These are phyloP conservation scores for Cordyceps javanica DNA, from an alignment of 2,329 filamentous ascomycete genomes.

Conservation along the genomic window DNA sequence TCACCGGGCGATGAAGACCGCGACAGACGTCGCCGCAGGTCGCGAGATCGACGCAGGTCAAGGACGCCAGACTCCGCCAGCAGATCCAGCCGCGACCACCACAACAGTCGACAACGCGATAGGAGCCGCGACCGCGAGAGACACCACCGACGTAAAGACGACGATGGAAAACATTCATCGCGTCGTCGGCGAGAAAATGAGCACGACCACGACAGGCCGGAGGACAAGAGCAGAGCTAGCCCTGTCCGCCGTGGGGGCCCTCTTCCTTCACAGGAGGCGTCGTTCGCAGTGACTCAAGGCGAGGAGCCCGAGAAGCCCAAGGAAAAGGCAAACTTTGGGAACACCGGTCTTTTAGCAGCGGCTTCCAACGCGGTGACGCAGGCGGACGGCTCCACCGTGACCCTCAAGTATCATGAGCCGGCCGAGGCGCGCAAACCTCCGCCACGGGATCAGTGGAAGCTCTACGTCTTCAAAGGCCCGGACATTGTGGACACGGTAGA, in stretches of 20 bases:
- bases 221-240: conserved; percentile 19
- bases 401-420: conserved; percentile 94
- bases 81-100: conserved; percentile 13
- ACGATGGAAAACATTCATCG: neutral
- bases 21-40: conserved; percentile 8
- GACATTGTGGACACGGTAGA: conserved; percentile 79
- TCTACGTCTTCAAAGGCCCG: conserved; percentile 86
- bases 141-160: conserved; percentile 5
- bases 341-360: conserved; percentile 76
- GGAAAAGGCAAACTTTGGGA: conserved; percentile 81
- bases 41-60: conserved; percentile 11
- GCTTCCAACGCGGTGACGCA: conserved; percentile 75
- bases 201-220: conserved; percentile 15
- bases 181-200: conserved; percentile 2
- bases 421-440: conserved; percentile 86
- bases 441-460: conserved; percentile 70
- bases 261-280: conserved; percentile 53
- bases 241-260: conserved; percentile 37
- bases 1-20: conserved; percentile 11
- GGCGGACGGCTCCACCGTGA: conserved; percentile 65
- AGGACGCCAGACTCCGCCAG: conserved; percentile 8
- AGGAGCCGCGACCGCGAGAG: conserved; percentile 17
- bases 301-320: conserved; percentile 53
- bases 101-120: conserved; percentile 22
- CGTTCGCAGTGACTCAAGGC: conserved; percentile 47